phyloP scores from a whole-genome alignment of 257 asterid species.

The Nicotiana undulata region DNA sequence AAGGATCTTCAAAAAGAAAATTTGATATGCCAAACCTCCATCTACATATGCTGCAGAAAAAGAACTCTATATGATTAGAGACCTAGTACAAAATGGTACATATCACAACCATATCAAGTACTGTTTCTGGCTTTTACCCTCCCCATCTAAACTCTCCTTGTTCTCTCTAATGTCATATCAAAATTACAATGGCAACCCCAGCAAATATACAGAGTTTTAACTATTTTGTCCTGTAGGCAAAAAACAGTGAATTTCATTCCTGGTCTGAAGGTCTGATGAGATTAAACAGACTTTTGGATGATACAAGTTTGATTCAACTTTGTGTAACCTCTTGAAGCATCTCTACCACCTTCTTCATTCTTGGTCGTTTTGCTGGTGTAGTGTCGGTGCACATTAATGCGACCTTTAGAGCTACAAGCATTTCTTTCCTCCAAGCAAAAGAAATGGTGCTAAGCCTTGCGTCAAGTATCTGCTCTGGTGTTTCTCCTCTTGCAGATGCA shows the following conservation, averaged over 20 bases:
- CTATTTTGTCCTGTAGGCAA: not conserved
- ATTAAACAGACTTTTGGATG: not conserved
- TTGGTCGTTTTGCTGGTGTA: constrained; percentile 94
- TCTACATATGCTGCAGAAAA: not conserved
- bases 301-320: constrained; percentile 16
- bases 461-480: constrained; percentile 98
- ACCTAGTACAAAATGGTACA: not conserved
- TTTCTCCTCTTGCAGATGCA: constrained; percentile 84
- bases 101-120: not conserved
- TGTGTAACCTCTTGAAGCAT: constrained; percentile 68
- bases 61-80: not conserved
- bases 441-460: constrained; percentile 80
- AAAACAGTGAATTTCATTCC: not conserved
- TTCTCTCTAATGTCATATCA: not conserved
- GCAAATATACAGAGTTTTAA: not conserved
- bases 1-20: not conserved
- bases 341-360: constrained; percentile 85
- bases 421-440: constrained; percentile 89
- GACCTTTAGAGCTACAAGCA: constrained; percentile 80
- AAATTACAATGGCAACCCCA: not conserved
- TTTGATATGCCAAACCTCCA: not conserved
- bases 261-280: not conserved
- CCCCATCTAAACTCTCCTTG: not conserved
- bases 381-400: constrained; percentile 81
- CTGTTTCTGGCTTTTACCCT: not conserved